These are phyloP conservation scores for Colletotrichum sansevieriae DNA, from an alignment of 2,329 filamentous ascomycete genomes.

Conservation along the genomic window DNA sequence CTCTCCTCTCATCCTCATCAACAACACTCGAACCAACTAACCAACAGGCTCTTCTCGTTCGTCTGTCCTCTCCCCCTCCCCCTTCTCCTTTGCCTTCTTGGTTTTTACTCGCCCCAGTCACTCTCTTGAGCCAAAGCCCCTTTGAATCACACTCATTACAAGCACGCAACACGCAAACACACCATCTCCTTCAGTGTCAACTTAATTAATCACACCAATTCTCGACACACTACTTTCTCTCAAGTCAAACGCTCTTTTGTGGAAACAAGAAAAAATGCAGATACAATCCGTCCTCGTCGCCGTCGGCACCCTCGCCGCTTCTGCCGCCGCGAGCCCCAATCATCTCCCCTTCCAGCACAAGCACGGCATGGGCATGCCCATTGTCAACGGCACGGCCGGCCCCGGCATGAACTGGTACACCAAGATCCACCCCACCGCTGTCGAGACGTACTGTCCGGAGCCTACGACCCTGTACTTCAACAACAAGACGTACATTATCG, in stretches of 20 bases:
- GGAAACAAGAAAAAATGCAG: conserved; percentile 46
- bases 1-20: background rate
- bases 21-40: conserved; percentile 14
- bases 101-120: conserved; percentile 30
- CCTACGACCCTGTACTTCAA: conserved; percentile 54
- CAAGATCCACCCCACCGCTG: conserved; percentile 50
- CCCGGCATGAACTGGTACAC: conserved; percentile 48
- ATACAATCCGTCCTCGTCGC: conserved; percentile 46
- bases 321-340: conserved; percentile 20
- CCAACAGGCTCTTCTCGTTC: conserved; percentile 20
- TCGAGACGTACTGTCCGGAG: conserved; percentile 59
- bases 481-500: conserved; percentile 66
- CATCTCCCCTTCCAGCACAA: conserved; percentile 21
- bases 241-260: conserved; percentile 9
- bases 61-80: conserved; percentile 9
- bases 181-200: conserved; percentile 24
- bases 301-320: conserved; percentile 42
- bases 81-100: background rate
- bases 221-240: conserved; percentile 29
- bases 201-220: background rate
- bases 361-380: conserved; percentile 19
- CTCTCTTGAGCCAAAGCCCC: conserved; percentile 16
- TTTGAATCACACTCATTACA: background rate
- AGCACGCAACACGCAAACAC: conserved; percentile 24
- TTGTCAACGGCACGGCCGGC: conserved; percentile 44